Base-by-base conservation (phyloP, 1,139 yeast genomes). In the Blastobotrys petasosporus region DNA sequence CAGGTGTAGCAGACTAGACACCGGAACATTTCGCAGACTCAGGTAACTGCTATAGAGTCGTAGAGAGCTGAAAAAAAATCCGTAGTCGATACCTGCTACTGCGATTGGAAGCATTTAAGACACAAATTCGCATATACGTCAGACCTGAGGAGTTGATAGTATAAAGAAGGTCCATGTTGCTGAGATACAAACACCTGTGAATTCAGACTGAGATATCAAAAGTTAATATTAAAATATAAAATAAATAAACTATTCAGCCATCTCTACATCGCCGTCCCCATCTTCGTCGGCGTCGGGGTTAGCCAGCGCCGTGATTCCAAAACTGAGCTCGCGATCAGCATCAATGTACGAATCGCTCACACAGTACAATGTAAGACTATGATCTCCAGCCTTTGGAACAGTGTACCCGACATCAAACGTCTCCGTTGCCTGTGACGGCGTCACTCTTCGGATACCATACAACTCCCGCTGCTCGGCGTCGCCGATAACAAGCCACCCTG, bases 271-370 rank as follows among this genome's bases (percentile, higher is more conserved):
- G 6, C 55, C 62, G 4, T 59, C 66, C n/a, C 53, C 61, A 6
- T 59, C 66, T 7, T 60, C 68, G 12, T 55, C 60, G 23, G 55
- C 60, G 25, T 55, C 61, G 25, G 25, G 25, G 7, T 20, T 20
- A 20, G 25, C 6, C 25, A 20, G 25, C 15, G 75, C 81, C 10
- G 71, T 69, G 8, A 80, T 62, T 20, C 71, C 74, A 45, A 85
- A 69, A 29, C 64, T 63, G 20, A 79, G 73, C 65, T 90, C 96
- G 61, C 85, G 86, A 61, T 92, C 98, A 2, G 88, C 94, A 61
- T 88, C 97, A 29, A 86, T 58, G 59, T 90, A 92, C 0, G 95
- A 82, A 60, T 90, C 97, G 65, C 97, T 85, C 65, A 90, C 76
- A 59, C 92, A 82, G 95, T 95, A 90, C 2, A 87, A 67, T 0